Conservation (phyloP, 1,284 basidiomycete genomes). For the Microbotryum violaceum region DNA sequence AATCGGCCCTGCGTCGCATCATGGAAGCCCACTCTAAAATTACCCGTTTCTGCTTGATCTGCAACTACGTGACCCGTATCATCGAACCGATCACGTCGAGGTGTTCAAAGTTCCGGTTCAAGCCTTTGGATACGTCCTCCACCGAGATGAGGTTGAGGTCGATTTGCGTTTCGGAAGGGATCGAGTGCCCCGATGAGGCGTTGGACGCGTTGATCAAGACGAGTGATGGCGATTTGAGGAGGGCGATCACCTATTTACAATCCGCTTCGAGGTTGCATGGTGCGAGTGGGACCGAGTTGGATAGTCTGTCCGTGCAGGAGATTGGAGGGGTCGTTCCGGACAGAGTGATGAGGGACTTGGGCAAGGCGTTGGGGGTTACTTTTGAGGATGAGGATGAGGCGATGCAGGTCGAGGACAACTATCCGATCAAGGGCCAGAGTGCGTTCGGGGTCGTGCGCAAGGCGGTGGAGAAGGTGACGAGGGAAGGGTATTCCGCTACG, state of each 20-base stretch:
- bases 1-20: slow-evolving; percentile 87
- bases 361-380: slow-evolving; percentile 68
- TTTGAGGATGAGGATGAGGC: slow-evolving; percentile 26
- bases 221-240: slow-evolving; percentile 87
- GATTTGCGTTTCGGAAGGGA: slow-evolving; percentile 59
- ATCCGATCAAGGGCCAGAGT: slow-evolving; percentile 30
- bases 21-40: slow-evolving; percentile 98
- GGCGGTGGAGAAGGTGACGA: slow-evolving; percentile 66
- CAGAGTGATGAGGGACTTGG: slow-evolving; percentile 61
- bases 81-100: slow-evolving; percentile 98
- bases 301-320: slow-evolving; percentile 69
- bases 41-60: slow-evolving; percentile 95
- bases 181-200: slow-evolving; percentile 50
- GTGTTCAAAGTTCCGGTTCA: slow-evolving; percentile 98
- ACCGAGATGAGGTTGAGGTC: slow-evolving; percentile 67
- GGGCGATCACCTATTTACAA: slow-evolving; percentile 97
- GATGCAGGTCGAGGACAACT: slow-evolving; percentile 44
- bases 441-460: slow-evolving; percentile 64
- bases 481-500: slow-evolving; percentile 85
- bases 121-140: slow-evolving; percentile 72
- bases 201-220: slow-evolving; percentile 65
- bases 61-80: slow-evolving; percentile 98
- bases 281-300: slow-evolving; percentile 61
- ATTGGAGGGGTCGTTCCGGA: slow-evolving; percentile 93
- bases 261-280: slow-evolving; percentile 78